These are phyloP conservation scores for Colletotrichum incanum DNA, from an alignment of 2,329 filamentous ascomycete genomes.

Conservation along the genomic window DNA sequence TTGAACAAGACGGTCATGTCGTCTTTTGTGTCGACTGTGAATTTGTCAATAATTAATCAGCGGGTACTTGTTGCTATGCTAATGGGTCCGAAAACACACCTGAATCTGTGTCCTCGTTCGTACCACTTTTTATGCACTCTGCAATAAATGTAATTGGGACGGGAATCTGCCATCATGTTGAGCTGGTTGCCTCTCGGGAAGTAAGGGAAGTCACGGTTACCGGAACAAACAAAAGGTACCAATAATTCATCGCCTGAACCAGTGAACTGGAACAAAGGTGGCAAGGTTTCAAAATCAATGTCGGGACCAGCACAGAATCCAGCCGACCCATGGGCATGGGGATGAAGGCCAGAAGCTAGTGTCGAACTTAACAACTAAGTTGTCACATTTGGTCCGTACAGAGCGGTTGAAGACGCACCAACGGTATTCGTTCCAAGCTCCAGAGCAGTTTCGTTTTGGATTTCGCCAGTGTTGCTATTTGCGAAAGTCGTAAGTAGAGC, in stretches of 20 bases:
- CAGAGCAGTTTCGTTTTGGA: not conserved
- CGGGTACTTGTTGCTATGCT: too few species aligned
- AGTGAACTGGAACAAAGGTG: too few species aligned
- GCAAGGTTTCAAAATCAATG: not conserved
- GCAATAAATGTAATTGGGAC: not conserved
- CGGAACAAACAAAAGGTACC: not conserved
- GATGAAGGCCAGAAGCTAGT: not conserved
- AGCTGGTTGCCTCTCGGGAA: not conserved
- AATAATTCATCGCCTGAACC: not conserved
- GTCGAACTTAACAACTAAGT: constrained; percentile 14
- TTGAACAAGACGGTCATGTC: not conserved
- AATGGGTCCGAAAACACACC: not conserved
- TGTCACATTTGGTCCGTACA: not conserved
- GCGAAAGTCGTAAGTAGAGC: not conserved
- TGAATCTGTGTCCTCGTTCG: not conserved
- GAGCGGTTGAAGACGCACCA: rapidly evolving
- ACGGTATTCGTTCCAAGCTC: rapidly evolving
- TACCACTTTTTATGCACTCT: not conserved
- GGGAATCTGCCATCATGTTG: not conserved
- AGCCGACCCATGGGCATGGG: constrained; percentile 6
- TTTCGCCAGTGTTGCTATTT: rapidly evolving
- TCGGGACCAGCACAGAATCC: constrained; percentile 5
- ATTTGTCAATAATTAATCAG: not conserved
- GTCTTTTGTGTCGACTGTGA: not conserved
- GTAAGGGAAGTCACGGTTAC: not conserved